Evolutionary conservation across 306 rosid species (phyloP).

Genomic region (Quercus agrifolia): DNA sequence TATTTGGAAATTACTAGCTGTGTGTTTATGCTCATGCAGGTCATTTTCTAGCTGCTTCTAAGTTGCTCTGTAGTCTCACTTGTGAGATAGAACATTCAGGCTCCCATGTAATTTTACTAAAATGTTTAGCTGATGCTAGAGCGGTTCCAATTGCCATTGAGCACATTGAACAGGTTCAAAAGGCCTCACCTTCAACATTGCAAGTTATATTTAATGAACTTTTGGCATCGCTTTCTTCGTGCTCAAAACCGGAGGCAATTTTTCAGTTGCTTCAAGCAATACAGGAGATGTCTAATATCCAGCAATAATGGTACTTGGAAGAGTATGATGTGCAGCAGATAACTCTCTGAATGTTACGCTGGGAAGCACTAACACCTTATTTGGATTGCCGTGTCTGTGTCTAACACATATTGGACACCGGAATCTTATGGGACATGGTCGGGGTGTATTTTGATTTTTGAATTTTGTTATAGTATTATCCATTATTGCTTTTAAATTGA

Average conservation of each 20-base stretch:
- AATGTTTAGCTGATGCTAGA: slow-evolving; percentile 56
- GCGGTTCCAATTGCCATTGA: slow-evolving; percentile 52
- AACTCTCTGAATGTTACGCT: background rate
- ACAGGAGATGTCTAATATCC: slow-evolving; percentile 26
- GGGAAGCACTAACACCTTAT: no score
- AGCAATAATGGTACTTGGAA: slow-evolving; percentile 22
- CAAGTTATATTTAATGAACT: slow-evolving; percentile 51
- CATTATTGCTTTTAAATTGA: no score
- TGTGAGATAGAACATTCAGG: slow-evolving; percentile 34
- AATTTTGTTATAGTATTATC: no score
- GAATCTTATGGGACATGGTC: no score
- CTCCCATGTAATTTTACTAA: slow-evolving; percentile 60
- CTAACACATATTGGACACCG: no score
- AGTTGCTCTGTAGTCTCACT: slow-evolving; percentile 52
- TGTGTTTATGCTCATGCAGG: slow-evolving; percentile 41
- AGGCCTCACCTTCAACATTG: slow-evolving; percentile 49
- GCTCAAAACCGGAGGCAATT: slow-evolving; percentile 47
- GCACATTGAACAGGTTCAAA: slow-evolving; percentile 57
- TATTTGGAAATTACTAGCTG: background rate
- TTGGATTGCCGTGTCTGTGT: no score
- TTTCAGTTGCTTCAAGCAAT: slow-evolving; percentile 51
- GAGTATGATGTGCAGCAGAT: slow-evolving; percentile 11
- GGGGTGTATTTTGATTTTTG: no score
- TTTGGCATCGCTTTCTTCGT: slow-evolving; percentile 57
- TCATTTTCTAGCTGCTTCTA: slow-evolving; percentile 55